Conservation (phyloP, 208 protist genomes). For the Kentomonas sorsogonicus region DNA sequence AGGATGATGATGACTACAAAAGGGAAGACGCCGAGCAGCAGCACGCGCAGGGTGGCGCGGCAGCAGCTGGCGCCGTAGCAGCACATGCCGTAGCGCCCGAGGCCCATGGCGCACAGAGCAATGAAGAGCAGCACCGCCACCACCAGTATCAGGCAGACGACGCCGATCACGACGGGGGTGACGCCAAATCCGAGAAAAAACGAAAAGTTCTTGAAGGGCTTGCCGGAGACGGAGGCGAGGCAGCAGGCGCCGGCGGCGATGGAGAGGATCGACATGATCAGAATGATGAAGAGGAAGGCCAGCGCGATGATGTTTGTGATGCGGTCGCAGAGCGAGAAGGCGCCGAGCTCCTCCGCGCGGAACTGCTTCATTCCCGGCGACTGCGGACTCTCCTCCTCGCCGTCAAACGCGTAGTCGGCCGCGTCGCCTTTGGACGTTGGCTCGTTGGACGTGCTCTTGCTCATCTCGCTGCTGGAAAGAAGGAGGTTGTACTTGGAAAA, state of each 20-base stretch:
- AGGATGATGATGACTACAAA: slow-evolving; percentile 35
- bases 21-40: slow-evolving; percentile 37
- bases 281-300: slow-evolving; percentile 31
- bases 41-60: slow-evolving; percentile 22
- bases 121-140: slow-evolving; percentile 30
- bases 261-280: slow-evolving; percentile 36
- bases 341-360: slow-evolving; percentile 4
- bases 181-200: slow-evolving; percentile 33
- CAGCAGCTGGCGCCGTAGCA: slow-evolving; percentile 23
- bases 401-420: slow-evolving; percentile 16
- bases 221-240: slow-evolving; percentile 28
- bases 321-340: slow-evolving; percentile 15
- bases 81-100: slow-evolving; percentile 45
- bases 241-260: slow-evolving; percentile 40
- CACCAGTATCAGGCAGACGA: slow-evolving; percentile 18
- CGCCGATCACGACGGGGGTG: slow-evolving; percentile 26
- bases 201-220: slow-evolving; percentile 37
- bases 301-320: slow-evolving; percentile 26
- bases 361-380: slow-evolving; percentile 17
- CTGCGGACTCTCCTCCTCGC: slow-evolving; percentile 22
- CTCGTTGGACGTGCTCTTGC: no score
- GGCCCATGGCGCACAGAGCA: slow-evolving; percentile 27
- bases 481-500: no score
- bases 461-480: no score
- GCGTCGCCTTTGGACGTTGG: not conserved